Percentiles rank a stretch among this genome's conserved stretches.
Conservation (phyloP, 2,329 filamentous ascomycete genomes). For the Verruconis gallopava region DNA sequence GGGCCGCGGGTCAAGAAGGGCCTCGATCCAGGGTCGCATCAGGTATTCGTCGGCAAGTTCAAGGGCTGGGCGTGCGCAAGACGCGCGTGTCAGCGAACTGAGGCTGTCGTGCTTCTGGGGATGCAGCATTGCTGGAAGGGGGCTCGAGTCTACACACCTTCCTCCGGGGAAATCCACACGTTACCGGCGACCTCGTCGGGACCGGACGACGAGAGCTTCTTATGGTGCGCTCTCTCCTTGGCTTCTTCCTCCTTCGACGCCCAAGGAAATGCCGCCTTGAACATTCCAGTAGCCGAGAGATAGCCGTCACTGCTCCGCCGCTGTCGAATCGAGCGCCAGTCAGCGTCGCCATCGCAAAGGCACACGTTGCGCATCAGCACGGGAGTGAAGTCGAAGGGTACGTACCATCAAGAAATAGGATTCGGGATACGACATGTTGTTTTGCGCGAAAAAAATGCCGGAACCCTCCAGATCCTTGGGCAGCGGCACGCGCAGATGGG, state of each 20-base stretch:
- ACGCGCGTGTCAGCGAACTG: conserved; percentile 7
- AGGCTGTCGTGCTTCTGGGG: not conserved
- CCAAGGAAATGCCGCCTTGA: conserved; percentile 79
- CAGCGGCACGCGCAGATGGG: conserved; percentile 81
- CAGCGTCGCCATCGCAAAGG: too few relatives aligned
- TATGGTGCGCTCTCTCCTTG: conserved; percentile 69
- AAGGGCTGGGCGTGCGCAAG: conserved; percentile 46
- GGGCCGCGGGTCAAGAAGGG: conserved; percentile 78
- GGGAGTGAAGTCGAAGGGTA: too few relatives aligned
- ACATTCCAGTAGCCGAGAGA: conserved; percentile 81
- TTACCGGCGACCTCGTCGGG: conserved; percentile 90
- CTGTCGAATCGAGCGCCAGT: too few relatives aligned
- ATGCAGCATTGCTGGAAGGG: not conserved
- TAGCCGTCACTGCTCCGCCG: conserved; percentile 74
- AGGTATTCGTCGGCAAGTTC: conserved; percentile 75
- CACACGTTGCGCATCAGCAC: too few relatives aligned
- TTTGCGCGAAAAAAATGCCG: conserved; percentile 76
- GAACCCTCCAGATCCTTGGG: conserved; percentile 79
- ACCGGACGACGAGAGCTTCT: conserved; percentile 67
- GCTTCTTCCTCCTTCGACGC: conserved; percentile 61
- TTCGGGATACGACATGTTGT: conserved; percentile 51
- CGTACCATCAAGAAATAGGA: conserved; percentile 87
- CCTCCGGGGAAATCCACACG: conserved; percentile 79
- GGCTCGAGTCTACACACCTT: conserved; percentile 35
- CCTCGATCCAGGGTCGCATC: conserved; percentile 76